A percentile compares a stretch with the other conserved stretches of the same genome.
Conservation (phyloP, 225 moss, liverwort and hornwort species). For the Pseudoscleropodium purum region DNA sequence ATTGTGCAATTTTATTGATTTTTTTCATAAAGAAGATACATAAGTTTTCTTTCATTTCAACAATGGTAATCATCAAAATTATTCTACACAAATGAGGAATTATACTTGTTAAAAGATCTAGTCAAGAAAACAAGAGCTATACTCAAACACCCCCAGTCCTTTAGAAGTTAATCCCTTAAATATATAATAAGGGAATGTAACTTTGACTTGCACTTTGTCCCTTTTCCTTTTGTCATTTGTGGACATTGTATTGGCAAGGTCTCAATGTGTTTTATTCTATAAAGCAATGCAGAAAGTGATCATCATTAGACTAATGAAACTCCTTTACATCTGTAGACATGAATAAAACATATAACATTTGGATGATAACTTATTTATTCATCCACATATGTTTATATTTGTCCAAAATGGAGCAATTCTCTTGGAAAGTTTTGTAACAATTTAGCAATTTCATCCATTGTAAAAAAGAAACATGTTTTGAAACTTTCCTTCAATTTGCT, state of each 20-base stretch:
- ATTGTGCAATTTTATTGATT: no score
- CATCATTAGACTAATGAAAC: not conserved
- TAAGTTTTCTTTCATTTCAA: no score
- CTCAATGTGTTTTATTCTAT: not conserved
- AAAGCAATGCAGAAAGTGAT: rapidly evolving
- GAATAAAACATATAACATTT: rapidly evolving
- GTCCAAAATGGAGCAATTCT: not conserved
- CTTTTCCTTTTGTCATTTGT: not conserved
- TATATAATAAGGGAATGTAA: not conserved
- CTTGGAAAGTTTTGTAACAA: not conserved
- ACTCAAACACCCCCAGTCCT: no score
- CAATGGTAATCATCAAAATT: no score
- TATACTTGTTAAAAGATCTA: no score
- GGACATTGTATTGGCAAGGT: rapidly evolving
- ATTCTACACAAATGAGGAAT: no score
- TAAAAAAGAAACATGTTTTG: rapidly evolving
- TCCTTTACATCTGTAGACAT: not conserved
- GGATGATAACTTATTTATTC: not conserved
- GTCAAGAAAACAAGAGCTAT: no score
- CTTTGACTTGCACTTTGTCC: not conserved
- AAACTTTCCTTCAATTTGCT: not conserved
- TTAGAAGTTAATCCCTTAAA: not conserved
- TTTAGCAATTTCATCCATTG: not conserved
- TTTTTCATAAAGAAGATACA: no score
- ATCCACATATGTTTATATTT: not conserved